A percentile compares a stretch with the other conserved stretches of the same genome.
Conservation (phyloP, 2,329 filamentous ascomycete species). For the Aaosphaeria arxii region DNA sequence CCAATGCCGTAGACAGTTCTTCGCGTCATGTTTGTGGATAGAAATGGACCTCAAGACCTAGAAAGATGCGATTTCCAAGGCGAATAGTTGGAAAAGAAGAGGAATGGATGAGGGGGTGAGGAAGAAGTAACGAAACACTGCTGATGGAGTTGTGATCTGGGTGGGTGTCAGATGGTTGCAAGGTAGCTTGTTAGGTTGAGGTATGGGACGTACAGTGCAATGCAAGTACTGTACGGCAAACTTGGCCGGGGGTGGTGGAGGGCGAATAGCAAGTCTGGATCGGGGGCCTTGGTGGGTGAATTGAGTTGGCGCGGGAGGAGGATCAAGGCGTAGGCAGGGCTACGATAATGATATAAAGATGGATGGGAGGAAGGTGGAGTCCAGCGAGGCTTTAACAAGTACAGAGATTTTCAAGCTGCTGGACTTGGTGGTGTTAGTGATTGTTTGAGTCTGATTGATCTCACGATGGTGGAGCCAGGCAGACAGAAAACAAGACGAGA, state of each 20-base stretch:
- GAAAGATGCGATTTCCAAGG: not conserved
- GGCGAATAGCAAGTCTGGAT: not conserved
- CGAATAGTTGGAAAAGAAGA: not conserved
- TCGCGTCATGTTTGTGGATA: conserved; percentile 41
- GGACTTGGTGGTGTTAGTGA: no score
- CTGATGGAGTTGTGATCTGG: not conserved
- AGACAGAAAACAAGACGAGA: no score
- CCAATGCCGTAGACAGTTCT: conserved; percentile 49
- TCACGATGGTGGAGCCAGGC: no score
- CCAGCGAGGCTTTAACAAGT: not conserved
- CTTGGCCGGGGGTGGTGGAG: not conserved
- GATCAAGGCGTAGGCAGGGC: not conserved
- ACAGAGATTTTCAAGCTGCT: not conserved
- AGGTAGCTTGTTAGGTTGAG: not conserved
- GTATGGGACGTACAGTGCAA: not conserved
- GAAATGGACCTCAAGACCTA: not conserved
- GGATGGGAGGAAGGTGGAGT: not conserved
- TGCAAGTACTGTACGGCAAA: not conserved
- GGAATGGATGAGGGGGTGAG: not conserved
- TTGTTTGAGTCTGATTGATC: no score
- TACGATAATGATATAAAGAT: no score
- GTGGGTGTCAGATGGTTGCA: not conserved
- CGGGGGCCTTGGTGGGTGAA: not conserved
- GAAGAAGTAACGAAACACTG: not conserved
- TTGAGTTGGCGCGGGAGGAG: not conserved